Conservation (phyloP, 164 flowering plant species). For the Warburgia ugandensis region DNA sequence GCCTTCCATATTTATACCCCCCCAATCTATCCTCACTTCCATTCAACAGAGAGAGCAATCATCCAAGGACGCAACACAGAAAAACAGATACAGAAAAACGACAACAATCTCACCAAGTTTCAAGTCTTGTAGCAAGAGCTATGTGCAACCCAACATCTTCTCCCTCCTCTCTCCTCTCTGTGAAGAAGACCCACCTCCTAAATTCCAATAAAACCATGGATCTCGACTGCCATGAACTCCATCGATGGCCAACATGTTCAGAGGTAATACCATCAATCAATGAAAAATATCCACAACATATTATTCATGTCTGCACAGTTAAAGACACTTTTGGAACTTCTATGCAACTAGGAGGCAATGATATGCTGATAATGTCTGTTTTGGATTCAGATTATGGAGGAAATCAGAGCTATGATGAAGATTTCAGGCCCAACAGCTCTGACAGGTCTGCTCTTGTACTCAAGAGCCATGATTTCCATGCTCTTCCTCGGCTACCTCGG, state of each 20-base stretch:
- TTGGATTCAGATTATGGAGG: constrained; percentile 56
- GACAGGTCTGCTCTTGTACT: constrained; percentile 68
- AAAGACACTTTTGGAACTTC: no score
- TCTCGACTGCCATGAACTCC: constrained; percentile 29
- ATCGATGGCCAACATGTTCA: constrained; percentile 70
- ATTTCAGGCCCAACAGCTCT: constrained; percentile 78
- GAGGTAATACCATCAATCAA: constrained; percentile 56
- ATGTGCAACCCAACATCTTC: constrained; percentile 66
- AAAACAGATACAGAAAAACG: background rate
- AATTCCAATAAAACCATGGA: constrained; percentile 32
- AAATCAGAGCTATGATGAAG: constrained; percentile 67
- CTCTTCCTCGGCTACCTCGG: constrained; percentile 87
- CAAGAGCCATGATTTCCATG: constrained; percentile 92
- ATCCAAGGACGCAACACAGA: background rate
- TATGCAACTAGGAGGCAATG: no score
- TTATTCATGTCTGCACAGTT: no score
- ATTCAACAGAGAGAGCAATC: background rate
- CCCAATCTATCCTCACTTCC: background rate
- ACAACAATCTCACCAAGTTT: no score
- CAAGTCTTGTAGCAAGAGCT: constrained; percentile 1
- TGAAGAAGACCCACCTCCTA: constrained; percentile 30
- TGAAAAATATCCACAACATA: no score
- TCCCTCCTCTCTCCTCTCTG: constrained; percentile 35
- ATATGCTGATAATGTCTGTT: background rate
- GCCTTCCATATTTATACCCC: constrained; percentile 34